Conservation (phyloP, 805 yeast genomes). For the Schizosaccharomyces lindneri region DNA sequence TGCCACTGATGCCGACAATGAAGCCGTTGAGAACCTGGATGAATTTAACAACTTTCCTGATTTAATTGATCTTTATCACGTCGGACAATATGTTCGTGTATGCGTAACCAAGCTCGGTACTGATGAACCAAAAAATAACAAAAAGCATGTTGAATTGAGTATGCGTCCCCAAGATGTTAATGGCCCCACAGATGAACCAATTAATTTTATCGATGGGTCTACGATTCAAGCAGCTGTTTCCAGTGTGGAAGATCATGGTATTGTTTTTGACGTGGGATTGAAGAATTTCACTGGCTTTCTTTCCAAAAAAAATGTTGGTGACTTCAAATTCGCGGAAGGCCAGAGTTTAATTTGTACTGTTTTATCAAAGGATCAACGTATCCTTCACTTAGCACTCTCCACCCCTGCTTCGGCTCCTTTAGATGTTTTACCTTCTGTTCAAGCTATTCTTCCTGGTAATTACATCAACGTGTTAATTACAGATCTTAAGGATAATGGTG, state of each 20-base stretch:
- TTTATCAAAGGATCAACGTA: slow-evolving; percentile 26
- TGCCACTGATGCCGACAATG: slow-evolving; percentile 17
- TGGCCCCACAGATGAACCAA: slow-evolving; percentile 33
- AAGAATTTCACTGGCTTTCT: slow-evolving; percentile 41
- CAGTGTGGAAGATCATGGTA: slow-evolving; percentile 83
- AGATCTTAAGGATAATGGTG: slow-evolving; percentile 34
- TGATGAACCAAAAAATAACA: slow-evolving; percentile 17
- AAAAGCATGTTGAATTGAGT: slow-evolving; percentile 43
- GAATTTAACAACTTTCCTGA: slow-evolving; percentile 19
- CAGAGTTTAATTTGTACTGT: slow-evolving; percentile 42
- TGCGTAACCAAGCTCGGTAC: slow-evolving; percentile 33
- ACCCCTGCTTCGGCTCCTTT: slow-evolving; percentile 24
- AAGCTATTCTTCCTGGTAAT: slow-evolving; percentile 58
- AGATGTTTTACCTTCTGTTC: slow-evolving; percentile 32
- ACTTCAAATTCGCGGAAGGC: slow-evolving; percentile 24
- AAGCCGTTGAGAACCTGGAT: slow-evolving; percentile 17
- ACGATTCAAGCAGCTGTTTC: slow-evolving; percentile 52
- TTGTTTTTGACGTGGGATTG: slow-evolving; percentile 45
- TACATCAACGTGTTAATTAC: slow-evolving; percentile 48
- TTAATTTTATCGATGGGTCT: slow-evolving; percentile 29
- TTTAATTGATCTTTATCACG: slow-evolving; percentile 26
- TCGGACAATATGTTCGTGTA: slow-evolving; percentile 78
- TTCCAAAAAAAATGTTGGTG: slow-evolving; percentile 25
- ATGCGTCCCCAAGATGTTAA: slow-evolving; percentile 58
- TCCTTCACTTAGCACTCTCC: slow-evolving; percentile 29